These are phyloP conservation scores for Solanum aculeatissimum DNA, from an alignment of 305 asterid genomes.

Conservation along the genomic window DNA sequence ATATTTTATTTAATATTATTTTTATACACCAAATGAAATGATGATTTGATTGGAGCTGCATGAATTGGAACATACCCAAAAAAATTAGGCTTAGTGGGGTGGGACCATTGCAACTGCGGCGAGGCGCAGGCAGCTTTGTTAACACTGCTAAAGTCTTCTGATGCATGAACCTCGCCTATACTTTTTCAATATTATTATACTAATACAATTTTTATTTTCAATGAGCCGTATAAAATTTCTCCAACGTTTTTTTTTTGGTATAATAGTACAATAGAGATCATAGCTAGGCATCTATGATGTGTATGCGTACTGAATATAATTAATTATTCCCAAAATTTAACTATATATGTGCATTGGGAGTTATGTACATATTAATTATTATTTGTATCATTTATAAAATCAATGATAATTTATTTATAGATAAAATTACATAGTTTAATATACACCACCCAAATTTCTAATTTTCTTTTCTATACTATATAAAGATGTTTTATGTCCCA, in stretches of 20 bases:
- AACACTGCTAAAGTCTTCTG: not conserved
- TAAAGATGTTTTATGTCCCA: not conserved
- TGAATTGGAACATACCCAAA: not conserved
- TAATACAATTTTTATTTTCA: not conserved
- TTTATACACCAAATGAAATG: not conserved
- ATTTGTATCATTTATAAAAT: too few species aligned
- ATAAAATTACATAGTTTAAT: not conserved
- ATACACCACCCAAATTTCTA: not conserved
- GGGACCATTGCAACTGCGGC: constrained; percentile 2
- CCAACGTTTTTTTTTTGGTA: not conserved
- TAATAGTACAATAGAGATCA: not conserved
- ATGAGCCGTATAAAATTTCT: not conserved
- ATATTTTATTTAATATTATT: too few species aligned
- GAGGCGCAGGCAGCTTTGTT: not conserved
- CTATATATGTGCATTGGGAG: not conserved
- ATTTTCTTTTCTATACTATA: too few species aligned
- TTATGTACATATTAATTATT: too few species aligned
- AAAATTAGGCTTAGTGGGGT: not conserved
- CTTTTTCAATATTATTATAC: not conserved
- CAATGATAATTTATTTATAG: too few species aligned
- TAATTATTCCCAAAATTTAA: not conserved
- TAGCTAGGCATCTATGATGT: not conserved
- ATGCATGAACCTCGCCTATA: not conserved
- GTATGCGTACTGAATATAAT: not conserved
- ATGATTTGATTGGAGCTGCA: not conserved